A percentile compares a stretch with the other conserved stretches of the same genome.
Evolutionary conservation across 2,329 filamentous ascomycete species (phyloP).

Genomic region (Zasmidium citrigriseum): DNA sequence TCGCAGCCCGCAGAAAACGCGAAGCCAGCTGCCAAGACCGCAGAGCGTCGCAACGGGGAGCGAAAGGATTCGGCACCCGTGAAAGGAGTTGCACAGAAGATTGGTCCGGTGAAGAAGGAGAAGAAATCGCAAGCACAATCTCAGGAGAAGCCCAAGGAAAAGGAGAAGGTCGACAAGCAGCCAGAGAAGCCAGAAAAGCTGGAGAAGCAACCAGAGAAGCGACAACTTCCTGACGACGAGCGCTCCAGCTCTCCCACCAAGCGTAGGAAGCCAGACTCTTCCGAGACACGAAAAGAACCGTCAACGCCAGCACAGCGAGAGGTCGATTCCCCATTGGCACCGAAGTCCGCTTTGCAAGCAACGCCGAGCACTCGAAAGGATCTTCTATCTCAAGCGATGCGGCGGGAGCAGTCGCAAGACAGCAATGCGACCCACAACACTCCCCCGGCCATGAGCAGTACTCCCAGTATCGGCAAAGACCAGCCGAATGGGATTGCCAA

Average conservation of each 20-base stretch:
- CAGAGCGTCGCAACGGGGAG: slow-evolving; percentile 16
- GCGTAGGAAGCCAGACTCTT: slow-evolving; percentile 26
- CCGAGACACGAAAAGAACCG: slow-evolving; percentile 22
- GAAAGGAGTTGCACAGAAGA: slow-evolving; percentile 33
- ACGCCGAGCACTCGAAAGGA: slow-evolving; percentile 32
- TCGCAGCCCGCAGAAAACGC: slow-evolving; percentile 10
- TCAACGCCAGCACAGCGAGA: slow-evolving; percentile 28
- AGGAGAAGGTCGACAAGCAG: slow-evolving; percentile 6
- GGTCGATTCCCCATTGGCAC: slow-evolving; percentile 22
- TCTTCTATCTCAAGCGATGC: slow-evolving; percentile 27
- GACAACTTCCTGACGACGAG: slow-evolving; percentile 14
- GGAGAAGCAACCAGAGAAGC: slow-evolving; percentile 17
- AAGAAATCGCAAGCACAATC: slow-evolving; percentile 6
- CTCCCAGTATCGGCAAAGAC: slow-evolving; percentile 17
- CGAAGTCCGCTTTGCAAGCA: slow-evolving; percentile 25
- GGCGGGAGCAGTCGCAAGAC: slow-evolving; percentile 27
- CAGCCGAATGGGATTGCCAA: slow-evolving; percentile 18
- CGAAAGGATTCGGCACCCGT: slow-evolving; percentile 15
- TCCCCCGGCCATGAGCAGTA: slow-evolving; percentile 26
- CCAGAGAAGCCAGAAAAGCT: slow-evolving; percentile 17
- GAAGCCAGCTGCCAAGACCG: slow-evolving; percentile 7
- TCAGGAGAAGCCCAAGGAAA: background rate
- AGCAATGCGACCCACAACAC: slow-evolving; percentile 24
- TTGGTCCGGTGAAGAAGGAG: slow-evolving; percentile 25
- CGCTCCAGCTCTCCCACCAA: slow-evolving; percentile 23